Percentiles rank a stretch among this genome's conserved stretches.
phyloP scores from a whole-genome alignment of 345 rosid genomes.

The Euphorbia peplus region DNA sequence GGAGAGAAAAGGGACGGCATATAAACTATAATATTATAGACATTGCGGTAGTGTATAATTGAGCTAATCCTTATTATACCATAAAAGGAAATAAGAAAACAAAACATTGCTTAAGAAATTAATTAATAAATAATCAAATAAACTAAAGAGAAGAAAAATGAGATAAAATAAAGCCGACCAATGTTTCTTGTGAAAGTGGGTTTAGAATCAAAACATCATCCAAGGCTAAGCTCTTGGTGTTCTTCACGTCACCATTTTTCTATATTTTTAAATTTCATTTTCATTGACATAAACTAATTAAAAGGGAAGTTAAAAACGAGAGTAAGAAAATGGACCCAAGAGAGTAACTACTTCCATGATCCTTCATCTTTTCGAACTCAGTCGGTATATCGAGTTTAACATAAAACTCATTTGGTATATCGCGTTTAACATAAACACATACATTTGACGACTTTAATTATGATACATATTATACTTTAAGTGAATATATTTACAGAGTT shows the following conservation, averaged over 20 bases:
- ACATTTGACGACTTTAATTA: too few relatives aligned
- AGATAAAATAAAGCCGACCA: slow-evolving; percentile 35
- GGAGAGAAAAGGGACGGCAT: slow-evolving; percentile 33
- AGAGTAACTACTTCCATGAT: not conserved
- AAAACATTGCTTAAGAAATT: not conserved
- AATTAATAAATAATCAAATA: not conserved
- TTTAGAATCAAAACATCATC: slow-evolving; percentile 17
- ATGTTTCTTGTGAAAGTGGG: slow-evolving; percentile 39
- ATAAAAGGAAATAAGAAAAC: slow-evolving; percentile 15
- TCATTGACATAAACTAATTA: not conserved
- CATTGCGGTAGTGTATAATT: slow-evolving; percentile 17
- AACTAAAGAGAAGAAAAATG: not conserved
- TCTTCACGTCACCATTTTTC: slow-evolving; percentile 37
- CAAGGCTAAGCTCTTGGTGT: slow-evolving; percentile 36
- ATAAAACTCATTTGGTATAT: too few relatives aligned
- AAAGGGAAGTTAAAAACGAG: not conserved
- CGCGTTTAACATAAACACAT: too few relatives aligned
- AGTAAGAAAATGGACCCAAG: not conserved
- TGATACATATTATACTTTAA: too few relatives aligned
- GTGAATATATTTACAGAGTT: too few relatives aligned
- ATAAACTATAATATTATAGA: slow-evolving; percentile 6
- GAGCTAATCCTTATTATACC: slow-evolving; percentile 19
- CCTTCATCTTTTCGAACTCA: too few relatives aligned
- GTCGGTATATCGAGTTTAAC: too few relatives aligned
- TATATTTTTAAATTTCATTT: slow-evolving; percentile 22